Conservation (phyloP, 108 stramenopile species). For the Nitzschia sp. region DNA sequence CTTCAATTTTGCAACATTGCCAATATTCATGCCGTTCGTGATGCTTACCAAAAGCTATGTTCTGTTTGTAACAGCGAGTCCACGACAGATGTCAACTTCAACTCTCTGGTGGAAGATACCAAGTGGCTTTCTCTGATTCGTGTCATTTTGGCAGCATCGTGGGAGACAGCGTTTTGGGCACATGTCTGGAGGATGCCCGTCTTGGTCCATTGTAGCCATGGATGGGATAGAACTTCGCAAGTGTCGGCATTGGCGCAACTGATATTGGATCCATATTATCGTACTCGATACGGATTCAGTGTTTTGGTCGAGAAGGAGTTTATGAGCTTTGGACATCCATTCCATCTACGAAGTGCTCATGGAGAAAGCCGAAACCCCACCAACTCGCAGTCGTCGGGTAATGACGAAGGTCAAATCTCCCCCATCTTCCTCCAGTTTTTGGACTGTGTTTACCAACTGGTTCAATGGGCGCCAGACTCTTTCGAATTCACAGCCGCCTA, state of each 20-base stretch:
- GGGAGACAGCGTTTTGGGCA: slow-evolving; percentile 84
- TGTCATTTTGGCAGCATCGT: slow-evolving; percentile 82
- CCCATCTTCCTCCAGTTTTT: slow-evolving; percentile 98
- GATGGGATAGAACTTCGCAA: slow-evolving; percentile 99
- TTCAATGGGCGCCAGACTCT: slow-evolving; percentile 78
- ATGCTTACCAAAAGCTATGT: slow-evolving; percentile 74
- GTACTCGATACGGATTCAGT: slow-evolving; percentile 92
- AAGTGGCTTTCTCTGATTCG: slow-evolving; percentile 91
- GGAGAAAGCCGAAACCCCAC: slow-evolving; percentile 82
- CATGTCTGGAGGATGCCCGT: slow-evolving; percentile 87
- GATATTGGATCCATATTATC: slow-evolving; percentile 94
- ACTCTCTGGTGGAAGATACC: slow-evolving; percentile 82
- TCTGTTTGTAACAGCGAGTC: slow-evolving; percentile 54
- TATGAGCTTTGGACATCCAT: slow-evolving; percentile 95
- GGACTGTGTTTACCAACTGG: slow-evolving; percentile 94
- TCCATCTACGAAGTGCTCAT: slow-evolving; percentile 90
- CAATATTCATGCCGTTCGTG: slow-evolving; percentile 89
- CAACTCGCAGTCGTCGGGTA: slow-evolving; percentile 3
- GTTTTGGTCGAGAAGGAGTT: slow-evolving; percentile 97
- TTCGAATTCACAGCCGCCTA: slow-evolving; percentile 88
- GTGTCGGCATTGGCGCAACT: slow-evolving; percentile 88
- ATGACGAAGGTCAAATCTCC: slow-evolving; percentile 84
- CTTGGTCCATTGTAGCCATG: slow-evolving; percentile 96
- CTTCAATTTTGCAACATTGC: slow-evolving; percentile 83
- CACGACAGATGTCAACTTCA: slow-evolving; percentile 62